phyloP scores from a whole-genome alignment of 2,329 filamentous ascomycete genomes.

The Ceratocystis harringtonii region DNA sequence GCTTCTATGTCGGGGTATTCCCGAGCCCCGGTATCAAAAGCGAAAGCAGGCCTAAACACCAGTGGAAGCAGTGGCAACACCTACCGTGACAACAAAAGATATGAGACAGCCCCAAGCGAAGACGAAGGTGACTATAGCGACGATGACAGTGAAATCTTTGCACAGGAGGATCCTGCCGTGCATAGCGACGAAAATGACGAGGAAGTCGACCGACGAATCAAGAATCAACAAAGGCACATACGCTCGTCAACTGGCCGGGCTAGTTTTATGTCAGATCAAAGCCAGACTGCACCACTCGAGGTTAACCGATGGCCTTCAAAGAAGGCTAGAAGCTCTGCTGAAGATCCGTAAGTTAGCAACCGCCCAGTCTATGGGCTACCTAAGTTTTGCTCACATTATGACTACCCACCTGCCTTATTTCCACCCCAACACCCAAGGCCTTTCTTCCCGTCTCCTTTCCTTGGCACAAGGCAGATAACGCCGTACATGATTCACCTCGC shows the following conservation, averaged over 20 bases:
- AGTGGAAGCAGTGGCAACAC: neutral
- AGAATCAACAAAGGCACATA: slow-evolving; percentile 3
- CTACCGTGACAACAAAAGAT: neutral
- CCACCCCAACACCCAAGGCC: neutral
- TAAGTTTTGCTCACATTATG: neutral
- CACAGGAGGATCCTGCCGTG: neutral
- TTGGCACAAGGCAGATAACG: neutral
- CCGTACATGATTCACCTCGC: neutral
- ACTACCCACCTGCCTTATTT: neutral
- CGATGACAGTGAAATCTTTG: slow-evolving; percentile 4
- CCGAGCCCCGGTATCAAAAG: neutral
- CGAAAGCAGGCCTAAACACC: neutral
- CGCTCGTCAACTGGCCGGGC: slow-evolving; percentile 8
- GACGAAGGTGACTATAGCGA: slow-evolving; percentile 13
- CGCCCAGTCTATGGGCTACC: neutral
- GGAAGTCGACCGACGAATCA: slow-evolving; percentile 5
- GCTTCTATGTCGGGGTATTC: neutral
- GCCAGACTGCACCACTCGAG: slow-evolving; percentile 8
- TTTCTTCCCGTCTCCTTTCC: neutral
- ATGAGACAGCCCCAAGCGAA: slow-evolving; percentile 13
- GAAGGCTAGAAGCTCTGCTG: neutral
- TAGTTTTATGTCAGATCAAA: slow-evolving; percentile 7
- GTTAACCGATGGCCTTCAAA: neutral
- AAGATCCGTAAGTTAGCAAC: neutral
- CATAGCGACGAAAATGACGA: slow-evolving; percentile 5